phyloP scores from a whole-genome alignment of 2,329 filamentous ascomycete species.

The Colletotrichum magnum region DNA sequence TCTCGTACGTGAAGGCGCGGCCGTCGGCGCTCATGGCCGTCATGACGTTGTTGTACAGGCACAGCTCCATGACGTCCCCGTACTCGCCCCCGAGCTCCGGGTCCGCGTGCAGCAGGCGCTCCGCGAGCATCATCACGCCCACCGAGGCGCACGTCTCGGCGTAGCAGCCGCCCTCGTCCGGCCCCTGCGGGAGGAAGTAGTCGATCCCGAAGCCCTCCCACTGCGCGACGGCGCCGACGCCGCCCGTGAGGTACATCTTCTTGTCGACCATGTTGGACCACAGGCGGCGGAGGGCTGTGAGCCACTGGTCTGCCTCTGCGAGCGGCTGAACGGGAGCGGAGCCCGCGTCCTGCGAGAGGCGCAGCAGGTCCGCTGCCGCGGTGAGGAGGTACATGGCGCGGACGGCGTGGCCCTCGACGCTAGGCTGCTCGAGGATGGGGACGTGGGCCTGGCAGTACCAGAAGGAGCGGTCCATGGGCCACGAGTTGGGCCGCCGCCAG shows the following conservation, averaged over 20 bases:
- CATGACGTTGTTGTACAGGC: conserved; percentile 72
- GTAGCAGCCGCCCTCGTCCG: conserved; percentile 74
- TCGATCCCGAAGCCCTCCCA: conserved; percentile 73
- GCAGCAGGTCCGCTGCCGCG: conserved; percentile 68
- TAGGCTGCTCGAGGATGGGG: conserved; percentile 67
- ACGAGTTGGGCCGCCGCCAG: conserved; percentile 63
- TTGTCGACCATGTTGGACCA: conserved; percentile 73
- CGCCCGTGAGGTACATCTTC: conserved; percentile 75
- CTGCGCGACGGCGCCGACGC: conserved; percentile 70
- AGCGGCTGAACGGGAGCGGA: conserved; percentile 39
- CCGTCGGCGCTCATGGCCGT: conserved; percentile 70
- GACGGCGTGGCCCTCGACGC: conserved; percentile 72
- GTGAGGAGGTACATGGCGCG: conserved; percentile 73
- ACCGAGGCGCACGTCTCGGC: conserved; percentile 74
- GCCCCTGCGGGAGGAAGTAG: conserved; percentile 71
- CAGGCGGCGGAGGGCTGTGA: conserved; percentile 59
- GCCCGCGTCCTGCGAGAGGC: conserved; percentile 50
- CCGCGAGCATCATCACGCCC: conserved; percentile 72
- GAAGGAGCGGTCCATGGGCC: conserved; percentile 54
- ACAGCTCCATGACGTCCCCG: conserved; percentile 72
- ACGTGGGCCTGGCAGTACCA: conserved; percentile 71
- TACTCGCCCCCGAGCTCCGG: conserved; percentile 62
- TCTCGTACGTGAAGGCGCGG: conserved; percentile 72
- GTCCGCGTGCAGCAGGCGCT: conserved; percentile 68
- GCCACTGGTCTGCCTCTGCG: conserved; percentile 47